A percentile compares a stretch with the other conserved stretches of the same genome.
phyloP scores from a whole-genome alignment of 306 rosid species.

The Citrullus mucosospermus region DNA sequence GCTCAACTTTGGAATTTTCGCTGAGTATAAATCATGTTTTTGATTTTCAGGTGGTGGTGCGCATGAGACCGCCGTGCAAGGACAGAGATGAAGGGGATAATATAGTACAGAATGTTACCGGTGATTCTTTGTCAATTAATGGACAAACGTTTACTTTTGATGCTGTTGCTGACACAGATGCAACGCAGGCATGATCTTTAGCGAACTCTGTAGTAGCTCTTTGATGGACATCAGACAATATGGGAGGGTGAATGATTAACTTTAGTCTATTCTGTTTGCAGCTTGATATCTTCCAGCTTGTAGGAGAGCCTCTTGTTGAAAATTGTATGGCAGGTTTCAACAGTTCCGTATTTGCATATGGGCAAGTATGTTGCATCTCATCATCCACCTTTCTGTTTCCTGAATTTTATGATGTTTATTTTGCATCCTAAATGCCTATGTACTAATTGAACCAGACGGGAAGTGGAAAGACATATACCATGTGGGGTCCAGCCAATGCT shows the following conservation, averaged over 20 bases:
- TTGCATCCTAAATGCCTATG: not conserved
- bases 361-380: constrained; percentile 48
- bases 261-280: constrained; percentile 18
- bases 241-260: not conserved
- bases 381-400: not conserved
- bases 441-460: constrained; percentile 51
- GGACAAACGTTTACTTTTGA: constrained; percentile 90
- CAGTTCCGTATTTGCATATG: constrained; percentile 96
- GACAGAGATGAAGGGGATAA: constrained; percentile 72
- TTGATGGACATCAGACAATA: not conserved
- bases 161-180: constrained; percentile 62
- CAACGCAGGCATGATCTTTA: constrained; percentile 66
- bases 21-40: not conserved
- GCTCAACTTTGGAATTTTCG: not conserved
- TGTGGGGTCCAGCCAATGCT: constrained; percentile 99
- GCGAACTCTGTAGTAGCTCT: constrained; percentile 1
- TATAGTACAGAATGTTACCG: constrained; percentile 64
- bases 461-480: constrained; percentile 95
- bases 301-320: constrained; percentile 84
- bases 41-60: constrained; percentile 55
- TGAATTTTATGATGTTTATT: not conserved
- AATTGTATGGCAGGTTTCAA: constrained; percentile 96
- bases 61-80: constrained; percentile 59
- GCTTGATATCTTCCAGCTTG: constrained; percentile 86
- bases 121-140: constrained; percentile 56